Conservation (phyloP, 768 basidiomycete species). For the Baorangia bicolor region DNA sequence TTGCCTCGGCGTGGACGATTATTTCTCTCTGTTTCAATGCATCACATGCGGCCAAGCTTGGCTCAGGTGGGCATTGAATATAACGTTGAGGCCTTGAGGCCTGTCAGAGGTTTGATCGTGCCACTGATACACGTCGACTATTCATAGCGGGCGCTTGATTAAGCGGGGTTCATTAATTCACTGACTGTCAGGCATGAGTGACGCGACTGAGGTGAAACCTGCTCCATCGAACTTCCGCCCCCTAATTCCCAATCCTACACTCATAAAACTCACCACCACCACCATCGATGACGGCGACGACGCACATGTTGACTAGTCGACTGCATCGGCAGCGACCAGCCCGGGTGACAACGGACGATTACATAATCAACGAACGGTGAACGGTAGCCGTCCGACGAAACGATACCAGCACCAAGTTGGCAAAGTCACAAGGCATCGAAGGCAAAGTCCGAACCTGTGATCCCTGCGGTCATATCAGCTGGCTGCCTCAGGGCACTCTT, state of each 20-base stretch:
- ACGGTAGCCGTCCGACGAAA: slow-evolving; percentile 3
- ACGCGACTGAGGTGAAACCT: neutral
- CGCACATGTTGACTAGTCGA: no score
- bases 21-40: neutral
- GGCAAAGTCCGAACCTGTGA: neutral
- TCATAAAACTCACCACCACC: neutral
- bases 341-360: neutral
- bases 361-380: slow-evolving; percentile 13
- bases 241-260: no score
- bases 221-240: neutral
- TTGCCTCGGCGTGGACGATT: neutral
- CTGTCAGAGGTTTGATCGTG: no score
- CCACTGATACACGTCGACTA: no score
- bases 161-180: neutral
- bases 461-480: neutral
- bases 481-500: neutral
- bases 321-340: no score
- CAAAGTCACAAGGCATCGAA: slow-evolving; percentile 3
- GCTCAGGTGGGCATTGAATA: neutral
- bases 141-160: neutral
- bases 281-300: neutral
- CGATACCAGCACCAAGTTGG: no score
- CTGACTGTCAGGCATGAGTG: neutral
- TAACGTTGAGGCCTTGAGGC: no score
- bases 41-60: neutral